Evolutionary conservation across 192 early-diverging fungal species (phyloP).

Genomic region (Diversispora eburnea): DNA sequence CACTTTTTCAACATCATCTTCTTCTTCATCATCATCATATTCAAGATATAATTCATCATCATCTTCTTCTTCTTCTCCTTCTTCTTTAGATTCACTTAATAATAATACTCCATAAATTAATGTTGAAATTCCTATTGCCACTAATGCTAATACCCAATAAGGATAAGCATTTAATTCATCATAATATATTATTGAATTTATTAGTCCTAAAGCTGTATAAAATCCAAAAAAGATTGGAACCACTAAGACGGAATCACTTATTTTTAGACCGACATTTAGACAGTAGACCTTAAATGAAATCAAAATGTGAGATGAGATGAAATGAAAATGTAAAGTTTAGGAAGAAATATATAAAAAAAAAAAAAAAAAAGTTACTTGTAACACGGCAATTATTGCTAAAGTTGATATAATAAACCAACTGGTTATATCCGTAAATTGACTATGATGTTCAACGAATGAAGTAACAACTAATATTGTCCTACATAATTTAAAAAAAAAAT

Average conservation of each 20-base stretch:
- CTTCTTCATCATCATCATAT: neutral
- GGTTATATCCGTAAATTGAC: constrained; percentile 52
- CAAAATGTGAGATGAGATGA: no score
- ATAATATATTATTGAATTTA: constrained; percentile 57
- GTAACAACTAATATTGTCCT: constrained; percentile 40
- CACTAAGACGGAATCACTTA: constrained; percentile 53
- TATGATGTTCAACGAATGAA: constrained; percentile 33
- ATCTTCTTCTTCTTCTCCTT: neutral
- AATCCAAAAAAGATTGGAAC: constrained; percentile 57
- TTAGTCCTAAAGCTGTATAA: constrained; percentile 51
- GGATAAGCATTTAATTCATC: constrained; percentile 49
- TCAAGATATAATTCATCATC: constrained; percentile 11
- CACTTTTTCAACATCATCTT: neutral
- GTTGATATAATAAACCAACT: constrained; percentile 51
- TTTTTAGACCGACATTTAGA: constrained; percentile 51
- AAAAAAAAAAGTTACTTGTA: no score
- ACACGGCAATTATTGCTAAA: constrained; percentile 46
- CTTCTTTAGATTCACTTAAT: constrained; percentile 43
- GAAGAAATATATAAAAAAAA: no score
- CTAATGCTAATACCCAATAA: constrained; percentile 44
- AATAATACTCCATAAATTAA: constrained; percentile 52
- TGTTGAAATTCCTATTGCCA: constrained; percentile 46
- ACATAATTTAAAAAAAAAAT: neutral
- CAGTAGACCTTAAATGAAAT: constrained; percentile 48
- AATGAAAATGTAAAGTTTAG: no score